Base-by-base conservation (phyloP, 2,329 filamentous ascomycete genomes). In the Ceratocystis huliohia region DNA sequence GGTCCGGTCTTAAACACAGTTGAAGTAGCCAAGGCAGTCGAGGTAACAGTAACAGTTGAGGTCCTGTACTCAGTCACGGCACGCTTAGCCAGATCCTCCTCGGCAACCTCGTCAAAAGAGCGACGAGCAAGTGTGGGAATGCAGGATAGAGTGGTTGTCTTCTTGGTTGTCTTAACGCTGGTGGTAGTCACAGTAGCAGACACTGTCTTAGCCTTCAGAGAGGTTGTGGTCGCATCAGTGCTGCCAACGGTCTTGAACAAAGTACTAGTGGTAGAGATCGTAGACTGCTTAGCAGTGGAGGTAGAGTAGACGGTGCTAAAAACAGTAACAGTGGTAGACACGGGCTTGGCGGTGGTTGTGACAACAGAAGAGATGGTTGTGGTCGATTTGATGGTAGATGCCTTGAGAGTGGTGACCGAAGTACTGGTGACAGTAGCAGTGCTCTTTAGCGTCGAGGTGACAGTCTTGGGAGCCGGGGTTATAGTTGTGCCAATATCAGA, bases 121-220 rank as follows among this genome's bases (percentile, higher is more conserved):
- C 63, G 63, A 17, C 63, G 63, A 15, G 46, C 48, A 30, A 56
- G 46, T 3, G 46, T 57, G 50, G 63, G 48, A 41, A 57, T 44
- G 22, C 63, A 64, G 10, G 63, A 41, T 22, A 57, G 46, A 30
- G 63, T 64, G 20, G 63, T 64, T 13, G 63, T 64, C 63, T 37
- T 56, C 30, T 64, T 64, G 20, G 20, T 48, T 6, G 63, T 64
- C 63, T 64, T 64, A 22, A 41, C 48, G 45, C 30, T 64, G 20
- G 46, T 56, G 5, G 25, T 22, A 10, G 45, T 50, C 17, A 41
- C 46, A 56, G 63, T 56, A 10, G 48, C 48, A 15, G 48, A 57
- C 17, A 50, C 30, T 1, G 63, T 64, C 44, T 25, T 50, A 25
- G 63, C 28, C 63, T 64, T 64, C 13, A 64, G 46, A 46, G 63